Base-by-base conservation (phyloP, 2,329 filamentous ascomycete genomes). In the Diplodia corticola region DNA sequence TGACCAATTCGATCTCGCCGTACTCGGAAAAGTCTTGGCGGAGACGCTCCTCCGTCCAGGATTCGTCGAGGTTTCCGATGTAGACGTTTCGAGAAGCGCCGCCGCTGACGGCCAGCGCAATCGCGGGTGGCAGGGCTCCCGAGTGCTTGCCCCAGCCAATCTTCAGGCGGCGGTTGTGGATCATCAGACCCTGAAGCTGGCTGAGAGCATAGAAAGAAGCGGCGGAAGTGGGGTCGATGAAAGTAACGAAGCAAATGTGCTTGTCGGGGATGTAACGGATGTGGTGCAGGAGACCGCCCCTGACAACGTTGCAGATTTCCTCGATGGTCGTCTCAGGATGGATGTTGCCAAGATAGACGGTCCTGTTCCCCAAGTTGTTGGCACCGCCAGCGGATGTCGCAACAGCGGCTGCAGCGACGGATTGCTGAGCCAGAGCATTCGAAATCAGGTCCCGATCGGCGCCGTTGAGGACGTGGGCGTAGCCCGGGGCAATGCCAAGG, bases 91-190 rank as follows among this genome's bases (percentile, higher is more conserved):
- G 88, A n/a, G 95, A 98, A 63, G 95, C 95, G 73, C 95, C 95
- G 63, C 94, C 95, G 72, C 93, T 97, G 63, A 99, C 95, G 54
- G 95, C 95, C 70, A 99, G 83, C 22, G 95, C 94, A 76, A 99
- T 98, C 7, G 95, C 95, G 22, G 95, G 93, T 46, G 95, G 95
- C 28, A 99, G 88, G 71, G 93, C 94, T 68, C 95, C 95, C 4
- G 95, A 99, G 80, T 99, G 95, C 84, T 99, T 99, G 70, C 95
- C 95, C 95, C 95, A 99, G 70, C 95, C 95, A 77, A 99, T 97
- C 86, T 99, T 99, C 71, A 99, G 84, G 63, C 95, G 89, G 69
- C 95, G 88, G 81, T 99, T 99, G 82, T 99, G 95, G 73, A 99
- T 99, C 95, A 99, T 99, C 70, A 99, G 83, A 26, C 95, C 95